Conservation (phyloP, 306 rosid species). For the Mucuna pruriens region DNA sequence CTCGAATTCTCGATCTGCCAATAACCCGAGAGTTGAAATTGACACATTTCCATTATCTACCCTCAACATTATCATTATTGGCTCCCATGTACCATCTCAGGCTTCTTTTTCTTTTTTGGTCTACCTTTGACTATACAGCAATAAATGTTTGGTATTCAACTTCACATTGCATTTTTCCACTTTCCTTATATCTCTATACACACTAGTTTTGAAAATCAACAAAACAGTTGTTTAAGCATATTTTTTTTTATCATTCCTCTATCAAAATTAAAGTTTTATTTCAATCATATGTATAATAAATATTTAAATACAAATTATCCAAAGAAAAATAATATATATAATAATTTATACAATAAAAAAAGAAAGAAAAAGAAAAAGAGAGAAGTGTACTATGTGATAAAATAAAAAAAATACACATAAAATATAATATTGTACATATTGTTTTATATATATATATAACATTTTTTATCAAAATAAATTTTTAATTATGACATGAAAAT, state of each 20-base stretch:
- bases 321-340: too few species aligned
- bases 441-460: too few species aligned
- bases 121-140: conserved; percentile 14
- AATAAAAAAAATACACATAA: too few species aligned
- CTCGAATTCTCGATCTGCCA: conserved; percentile 21
- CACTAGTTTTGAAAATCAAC: not conserved
- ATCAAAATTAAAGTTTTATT: not conserved
- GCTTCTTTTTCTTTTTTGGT: not conserved
- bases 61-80: not conserved
- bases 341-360: too few species aligned
- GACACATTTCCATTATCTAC: conserved; percentile 8
- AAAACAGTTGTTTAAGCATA: too few species aligned
- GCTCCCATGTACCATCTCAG: not conserved
- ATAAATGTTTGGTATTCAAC: conserved; percentile 20
- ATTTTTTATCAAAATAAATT: too few species aligned
- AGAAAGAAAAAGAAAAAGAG: too few species aligned
- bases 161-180: not conserved
- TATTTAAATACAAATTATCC: too few species aligned
- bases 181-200: not conserved
- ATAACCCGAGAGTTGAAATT: not conserved
- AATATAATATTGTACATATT: too few species aligned
- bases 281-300: too few species aligned
- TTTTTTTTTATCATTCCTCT: not conserved
- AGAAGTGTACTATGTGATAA: too few species aligned
- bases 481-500: too few species aligned